Evolutionary conservation across 768 basidiomycete genomes (phyloP).

Genomic region (Aureoboletus auriporus): DNA sequence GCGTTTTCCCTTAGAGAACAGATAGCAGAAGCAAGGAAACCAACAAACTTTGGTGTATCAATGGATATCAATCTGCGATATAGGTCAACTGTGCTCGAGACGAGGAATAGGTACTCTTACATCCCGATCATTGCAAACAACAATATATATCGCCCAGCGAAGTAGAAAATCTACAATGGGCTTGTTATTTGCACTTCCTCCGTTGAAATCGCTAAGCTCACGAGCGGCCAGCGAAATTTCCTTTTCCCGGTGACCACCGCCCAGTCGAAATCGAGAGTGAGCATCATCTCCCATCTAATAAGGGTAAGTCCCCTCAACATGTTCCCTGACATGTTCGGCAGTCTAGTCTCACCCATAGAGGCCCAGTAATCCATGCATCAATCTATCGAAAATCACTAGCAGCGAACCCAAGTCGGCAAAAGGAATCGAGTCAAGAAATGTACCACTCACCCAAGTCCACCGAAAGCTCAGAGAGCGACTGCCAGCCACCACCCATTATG

Average conservation of each 20-base stretch:
- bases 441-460: conserved; percentile 33
- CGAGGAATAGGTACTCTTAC: conserved; percentile 23
- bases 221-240: conserved; percentile 46
- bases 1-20: not conserved
- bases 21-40: not conserved
- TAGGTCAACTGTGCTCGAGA: not conserved
- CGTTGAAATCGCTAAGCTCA: conserved; percentile 22
- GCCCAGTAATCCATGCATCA: conserved; percentile 43
- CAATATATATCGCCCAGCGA: conserved; percentile 41
- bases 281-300: conserved; percentile 41
- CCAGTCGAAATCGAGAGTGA: conserved; percentile 42
- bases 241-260: conserved; percentile 37
- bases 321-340: not conserved
- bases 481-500: conserved; percentile 40
- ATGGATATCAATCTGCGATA: conserved; percentile 30
- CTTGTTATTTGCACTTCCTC: not conserved
- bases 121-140: conserved; percentile 45
- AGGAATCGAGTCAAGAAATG: not conserved
- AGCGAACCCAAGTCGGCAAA: not conserved
- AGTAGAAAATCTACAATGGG: conserved; percentile 40
- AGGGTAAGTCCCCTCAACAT: not conserved
- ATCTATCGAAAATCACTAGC: conserved; percentile 35
- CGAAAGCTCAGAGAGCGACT: conserved; percentile 34
- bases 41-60: conserved; percentile 28
- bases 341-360: conserved; percentile 38